phyloP scores from a whole-genome alignment of 768 basidiomycete genomes.

The Mycena metata region DNA sequence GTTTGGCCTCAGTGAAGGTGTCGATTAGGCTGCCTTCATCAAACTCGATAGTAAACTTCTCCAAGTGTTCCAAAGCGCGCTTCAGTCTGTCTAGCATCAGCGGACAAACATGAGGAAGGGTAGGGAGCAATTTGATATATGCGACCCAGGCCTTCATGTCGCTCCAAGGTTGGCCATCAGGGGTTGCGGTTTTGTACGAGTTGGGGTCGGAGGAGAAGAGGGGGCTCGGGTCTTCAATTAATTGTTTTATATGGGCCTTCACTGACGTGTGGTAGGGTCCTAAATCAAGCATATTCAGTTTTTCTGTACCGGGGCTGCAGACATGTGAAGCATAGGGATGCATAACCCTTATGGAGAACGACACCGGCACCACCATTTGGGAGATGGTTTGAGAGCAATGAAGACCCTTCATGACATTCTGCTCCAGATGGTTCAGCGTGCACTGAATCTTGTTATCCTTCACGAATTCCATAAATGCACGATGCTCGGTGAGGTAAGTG shows the following conservation, averaged over 20 bases:
- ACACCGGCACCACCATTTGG: conserved; percentile 32
- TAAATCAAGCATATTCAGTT: conserved; percentile 36
- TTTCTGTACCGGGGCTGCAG: conserved; percentile 5
- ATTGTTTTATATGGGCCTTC: neutral
- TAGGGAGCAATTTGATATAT: neutral
- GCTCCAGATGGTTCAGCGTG: conserved; percentile 39
- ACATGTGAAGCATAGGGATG: conserved; percentile 35
- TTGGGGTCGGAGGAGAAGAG: neutral
- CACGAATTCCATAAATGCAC: conserved; percentile 1
- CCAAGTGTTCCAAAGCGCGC: neutral
- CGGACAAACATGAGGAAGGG: neutral
- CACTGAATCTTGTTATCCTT: conserved; percentile 33
- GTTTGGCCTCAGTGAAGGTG: neutral
- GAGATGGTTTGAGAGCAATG: conserved; percentile 31
- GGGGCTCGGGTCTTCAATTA: neutral
- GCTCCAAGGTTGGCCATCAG: conserved; percentile 5
- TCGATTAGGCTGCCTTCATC: neutral
- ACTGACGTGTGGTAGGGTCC: conserved; percentile 28
- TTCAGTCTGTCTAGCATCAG: conserved; percentile 1
- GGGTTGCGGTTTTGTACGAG: neutral
- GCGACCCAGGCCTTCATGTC: neutral
- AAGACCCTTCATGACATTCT: conserved; percentile 38
- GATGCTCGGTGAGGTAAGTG: neutral
- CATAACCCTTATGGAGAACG: conserved; percentile 23
- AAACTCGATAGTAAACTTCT: conserved; percentile 4